Base-by-base conservation (phyloP, 306 rosid genomes). In the Heteromeles arbutifolia region DNA sequence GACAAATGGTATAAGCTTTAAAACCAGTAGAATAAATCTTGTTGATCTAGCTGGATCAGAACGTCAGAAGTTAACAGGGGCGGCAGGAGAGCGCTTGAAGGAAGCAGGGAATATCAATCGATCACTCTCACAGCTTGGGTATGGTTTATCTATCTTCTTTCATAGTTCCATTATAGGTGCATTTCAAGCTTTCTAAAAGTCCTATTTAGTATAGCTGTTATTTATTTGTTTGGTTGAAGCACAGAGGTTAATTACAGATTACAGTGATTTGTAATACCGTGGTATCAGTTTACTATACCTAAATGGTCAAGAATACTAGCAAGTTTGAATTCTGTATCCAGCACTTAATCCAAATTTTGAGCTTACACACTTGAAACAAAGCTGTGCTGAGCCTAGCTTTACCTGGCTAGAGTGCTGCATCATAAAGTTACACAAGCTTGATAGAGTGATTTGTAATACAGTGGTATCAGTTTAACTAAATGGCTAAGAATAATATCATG, bases 121-220 rank as follows among this genome's bases (percentile, higher is more conserved):
- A 83, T 96, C 99, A 54, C 97, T 92, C 79, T 96, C 99, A 65
- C 99, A 96, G 85, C 98, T 96, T 61, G 99, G 99, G 99, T 96
- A 95, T 73, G 88, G 64, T 84, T 71, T 61, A 59, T 66, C 21
- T 78, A 34, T 74, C 3, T 37, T 28, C 14, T 64, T 26, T 18
- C 25, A 15, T 8, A n/a, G 9, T 71, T 29, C 50, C n/a, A 18
- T 12, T 31, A 11, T 15, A 32, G 6, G 63, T 32, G 26, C 44
- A 4, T 72, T 34, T 56, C 54, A 72, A 72, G 54, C 76, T 54
- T 12, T 29, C 8, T 24, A 15, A 34, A 63, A 29, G n/a, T 28
- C 17, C 25, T 72, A 68, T 2, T 21, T 25, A 14, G 14, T 17
- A 18, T 34, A 5, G 13, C 17, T 72, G 65, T 22, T 72, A 31